phyloP scores from a whole-genome alignment of 768 basidiomycete species.

The Amanita rubescens region DNA sequence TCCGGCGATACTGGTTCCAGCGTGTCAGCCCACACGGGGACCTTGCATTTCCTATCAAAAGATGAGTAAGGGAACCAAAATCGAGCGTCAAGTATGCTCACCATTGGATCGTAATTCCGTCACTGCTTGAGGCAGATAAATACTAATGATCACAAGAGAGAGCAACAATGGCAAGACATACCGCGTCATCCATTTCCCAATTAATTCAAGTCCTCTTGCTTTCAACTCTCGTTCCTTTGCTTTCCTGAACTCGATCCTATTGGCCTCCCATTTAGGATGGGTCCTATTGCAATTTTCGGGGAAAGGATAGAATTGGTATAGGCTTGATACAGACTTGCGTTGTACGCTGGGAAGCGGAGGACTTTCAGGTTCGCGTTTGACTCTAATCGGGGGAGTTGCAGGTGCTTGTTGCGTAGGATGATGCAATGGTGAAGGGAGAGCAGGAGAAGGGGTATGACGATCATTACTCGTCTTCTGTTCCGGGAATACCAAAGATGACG shows the following conservation, averaged over 20 bases:
- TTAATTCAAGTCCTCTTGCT: not conserved
- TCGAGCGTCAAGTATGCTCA: too few species aligned
- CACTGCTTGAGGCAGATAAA: not conserved
- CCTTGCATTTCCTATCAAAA: not conserved
- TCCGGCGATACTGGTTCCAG: not conserved
- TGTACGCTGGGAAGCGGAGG: not conserved
- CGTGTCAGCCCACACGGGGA: slow-evolving; percentile 5
- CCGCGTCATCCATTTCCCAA: not conserved
- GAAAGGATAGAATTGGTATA: not conserved
- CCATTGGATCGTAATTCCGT: slow-evolving; percentile 1
- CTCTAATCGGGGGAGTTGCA: not conserved
- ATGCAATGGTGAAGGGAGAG: not conserved
- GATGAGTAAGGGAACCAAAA: not conserved
- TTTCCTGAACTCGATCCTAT: not conserved
- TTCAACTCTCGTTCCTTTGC: not conserved
- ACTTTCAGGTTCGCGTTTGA: slow-evolving; percentile 4
- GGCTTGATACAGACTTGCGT: not conserved
- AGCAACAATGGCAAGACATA: not conserved
- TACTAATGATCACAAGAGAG: too few species aligned
- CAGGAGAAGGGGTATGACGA: not conserved
- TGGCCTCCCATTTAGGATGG: not conserved
- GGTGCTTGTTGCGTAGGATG: not conserved
- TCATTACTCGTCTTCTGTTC: too few species aligned
- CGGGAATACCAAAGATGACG: not conserved
- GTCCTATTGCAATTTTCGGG: slow-evolving; percentile 2